phyloP scores from a whole-genome alignment of 1,284 basidiomycete genomes.

The Cerioporus squamosus region DNA sequence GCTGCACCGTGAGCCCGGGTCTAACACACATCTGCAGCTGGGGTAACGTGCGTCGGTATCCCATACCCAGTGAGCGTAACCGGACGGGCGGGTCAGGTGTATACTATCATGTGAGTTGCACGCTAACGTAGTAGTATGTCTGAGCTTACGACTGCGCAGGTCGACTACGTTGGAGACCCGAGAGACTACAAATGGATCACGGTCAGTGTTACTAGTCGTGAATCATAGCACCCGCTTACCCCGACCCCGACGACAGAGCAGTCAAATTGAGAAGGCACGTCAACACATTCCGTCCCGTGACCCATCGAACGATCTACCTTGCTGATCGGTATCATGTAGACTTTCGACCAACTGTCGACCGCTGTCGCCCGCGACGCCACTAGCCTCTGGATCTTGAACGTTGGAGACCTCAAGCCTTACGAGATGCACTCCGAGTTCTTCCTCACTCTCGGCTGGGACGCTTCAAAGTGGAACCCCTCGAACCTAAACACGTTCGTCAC shows the following conservation, averaged over 20 bases:
- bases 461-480: conserved; percentile 52
- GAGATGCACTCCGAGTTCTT: conserved; percentile 76
- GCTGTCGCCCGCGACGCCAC: conserved; percentile 61
- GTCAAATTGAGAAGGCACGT: conserved; percentile 34
- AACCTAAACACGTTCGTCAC: conserved; percentile 59
- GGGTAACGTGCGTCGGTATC: conserved; percentile 64
- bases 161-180: conserved; percentile 52
- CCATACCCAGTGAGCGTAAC: conserved; percentile 53
- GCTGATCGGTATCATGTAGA: conserved; percentile 33
- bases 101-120: conserved; percentile 63
- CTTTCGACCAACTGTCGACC: conserved; percentile 64
- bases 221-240: background rate
- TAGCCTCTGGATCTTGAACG: conserved; percentile 64
- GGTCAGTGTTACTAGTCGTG: conserved; percentile 33
- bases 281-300: background rate
- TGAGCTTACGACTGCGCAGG: background rate
- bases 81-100: conserved; percentile 68
- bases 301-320: background rate
- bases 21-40: conserved; percentile 41
- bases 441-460: conserved; percentile 65
- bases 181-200: conserved; percentile 67
- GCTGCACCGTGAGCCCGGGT: too few relatives aligned
- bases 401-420: conserved; percentile 76
- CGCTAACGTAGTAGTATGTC: background rate
- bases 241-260: conserved; percentile 18